phyloP scores from a whole-genome alignment of 805 yeast genomes.

The Tetrapisispora arboricola region DNA sequence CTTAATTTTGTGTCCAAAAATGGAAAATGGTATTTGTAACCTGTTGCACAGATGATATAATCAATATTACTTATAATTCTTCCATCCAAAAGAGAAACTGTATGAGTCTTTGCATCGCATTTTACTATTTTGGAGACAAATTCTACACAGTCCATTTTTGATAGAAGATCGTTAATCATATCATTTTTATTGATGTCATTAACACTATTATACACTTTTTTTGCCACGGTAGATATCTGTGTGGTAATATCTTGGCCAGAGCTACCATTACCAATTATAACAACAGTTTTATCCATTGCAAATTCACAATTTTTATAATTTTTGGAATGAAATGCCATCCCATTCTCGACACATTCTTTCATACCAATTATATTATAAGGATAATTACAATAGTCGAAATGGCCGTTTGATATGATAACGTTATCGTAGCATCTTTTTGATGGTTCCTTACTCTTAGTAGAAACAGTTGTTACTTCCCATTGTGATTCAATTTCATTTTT shows the following conservation, averaged over 20 bases:
- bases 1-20: conserved; percentile 27
- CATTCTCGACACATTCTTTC: conserved; percentile 26
- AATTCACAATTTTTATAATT: conserved; percentile 28
- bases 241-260: conserved; percentile 38
- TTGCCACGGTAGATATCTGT: conserved; percentile 28
- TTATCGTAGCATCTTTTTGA: conserved; percentile 31
- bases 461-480: conserved; percentile 8
- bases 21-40: conserved; percentile 40
- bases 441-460: conserved; percentile 14
- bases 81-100: conserved; percentile 29
- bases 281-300: conserved; percentile 28
- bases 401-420: conserved; percentile 37
- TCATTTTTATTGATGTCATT: conserved; percentile 39
- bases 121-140: conserved; percentile 24
- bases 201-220: conserved; percentile 39
- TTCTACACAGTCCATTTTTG: neutral
- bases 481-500: conserved; percentile 8
- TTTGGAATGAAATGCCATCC: conserved; percentile 32
- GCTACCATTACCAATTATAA: conserved; percentile 35
- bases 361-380: conserved; percentile 32
- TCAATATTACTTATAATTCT: conserved; percentile 26
- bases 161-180: conserved; percentile 2
- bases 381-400: conserved; percentile 32
- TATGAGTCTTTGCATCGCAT: conserved; percentile 18
- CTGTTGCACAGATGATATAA: conserved; percentile 39